phyloP scores from a whole-genome alignment of 495 filamentous ascomycete species.

The Talaromyces wortmannii region DNA sequence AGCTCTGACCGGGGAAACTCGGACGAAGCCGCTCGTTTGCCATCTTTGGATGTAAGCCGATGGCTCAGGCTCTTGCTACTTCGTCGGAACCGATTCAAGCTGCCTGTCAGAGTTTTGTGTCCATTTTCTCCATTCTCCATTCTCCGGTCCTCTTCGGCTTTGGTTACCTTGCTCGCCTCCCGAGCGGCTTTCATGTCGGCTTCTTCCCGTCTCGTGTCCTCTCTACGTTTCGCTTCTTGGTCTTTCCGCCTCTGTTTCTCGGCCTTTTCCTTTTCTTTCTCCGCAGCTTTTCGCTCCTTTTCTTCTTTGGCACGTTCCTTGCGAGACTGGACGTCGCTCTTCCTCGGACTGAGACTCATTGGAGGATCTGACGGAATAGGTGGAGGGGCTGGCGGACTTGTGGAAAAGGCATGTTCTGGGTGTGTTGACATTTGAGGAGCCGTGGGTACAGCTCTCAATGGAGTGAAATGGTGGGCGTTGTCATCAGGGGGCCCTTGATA shows the following conservation, averaged over 20 bases:
- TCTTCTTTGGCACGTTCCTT: conserved; percentile 49
- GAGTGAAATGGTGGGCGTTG: conserved; percentile 43
- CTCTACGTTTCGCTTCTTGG: conserved; percentile 40
- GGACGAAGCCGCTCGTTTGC: conserved; percentile 22
- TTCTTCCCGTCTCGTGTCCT: conserved; percentile 46
- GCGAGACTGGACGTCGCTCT: conserved; percentile 37
- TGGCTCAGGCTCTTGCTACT: conserved; percentile 57
- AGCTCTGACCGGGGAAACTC: conserved; percentile 11
- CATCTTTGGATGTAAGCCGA: conserved; percentile 26
- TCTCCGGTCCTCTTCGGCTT: conserved; percentile 42
- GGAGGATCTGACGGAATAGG: conserved; percentile 27
- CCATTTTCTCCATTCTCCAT: conserved; percentile 28
- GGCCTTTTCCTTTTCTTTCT: conserved; percentile 60
- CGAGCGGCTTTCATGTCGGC: conserved; percentile 53
- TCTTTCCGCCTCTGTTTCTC: conserved; percentile 62
- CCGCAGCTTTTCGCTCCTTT: conserved; percentile 58
- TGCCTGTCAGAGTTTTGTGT: conserved; percentile 26
- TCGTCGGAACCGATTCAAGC: conserved; percentile 46
- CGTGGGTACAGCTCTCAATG: conserved; percentile 54
- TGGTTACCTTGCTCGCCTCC: conserved; percentile 46
- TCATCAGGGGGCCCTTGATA: conserved; percentile 36
- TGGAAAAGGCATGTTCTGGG: conserved; percentile 18
- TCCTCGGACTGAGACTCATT: conserved; percentile 26
- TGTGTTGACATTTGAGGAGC: conserved; percentile 44
- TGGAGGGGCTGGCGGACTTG: conserved; percentile 20